phyloP scores from a whole-genome alignment of 2,329 filamentous ascomycete genomes.

The Falciphora oryzae region DNA sequence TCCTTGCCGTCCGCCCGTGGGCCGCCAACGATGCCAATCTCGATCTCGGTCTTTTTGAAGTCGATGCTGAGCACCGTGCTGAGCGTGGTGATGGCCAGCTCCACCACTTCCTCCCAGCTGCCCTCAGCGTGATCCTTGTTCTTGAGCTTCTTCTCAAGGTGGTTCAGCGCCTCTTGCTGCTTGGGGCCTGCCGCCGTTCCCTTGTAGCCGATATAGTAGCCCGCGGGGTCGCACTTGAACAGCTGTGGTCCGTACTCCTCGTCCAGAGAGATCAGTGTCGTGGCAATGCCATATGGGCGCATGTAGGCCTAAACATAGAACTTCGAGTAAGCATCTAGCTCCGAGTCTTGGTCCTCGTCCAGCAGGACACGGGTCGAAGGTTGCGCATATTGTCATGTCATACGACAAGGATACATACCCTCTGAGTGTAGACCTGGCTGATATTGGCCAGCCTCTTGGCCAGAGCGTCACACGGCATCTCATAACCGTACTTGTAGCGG shows the following conservation, averaged over 20 bases:
- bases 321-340: slow-evolving; percentile 24
- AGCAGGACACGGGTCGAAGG: background rate
- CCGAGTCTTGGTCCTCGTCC: background rate
- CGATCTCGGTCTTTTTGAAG: slow-evolving; percentile 99
- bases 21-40: slow-evolving; percentile 94
- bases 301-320: slow-evolving; percentile 68
- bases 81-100: slow-evolving; percentile 90
- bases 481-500: slow-evolving; percentile 97
- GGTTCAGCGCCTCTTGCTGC: slow-evolving; percentile 97
- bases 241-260: slow-evolving; percentile 88
- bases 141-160: slow-evolving; percentile 99
- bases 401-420: slow-evolving; percentile 47
- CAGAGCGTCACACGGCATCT: slow-evolving; percentile 97
- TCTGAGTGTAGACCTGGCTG: slow-evolving; percentile 97
- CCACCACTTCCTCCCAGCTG: slow-evolving; percentile 94
- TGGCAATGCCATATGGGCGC: slow-evolving; percentile 93
- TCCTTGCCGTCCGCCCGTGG: slow-evolving; percentile 77
- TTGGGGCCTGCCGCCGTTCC: slow-evolving; percentile 95
- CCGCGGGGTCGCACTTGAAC: slow-evolving; percentile 97
- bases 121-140: slow-evolving; percentile 95
- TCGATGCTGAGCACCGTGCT: slow-evolving; percentile 97
- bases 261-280: slow-evolving; percentile 90
- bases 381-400: background rate
- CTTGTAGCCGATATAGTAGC: slow-evolving; percentile 98
- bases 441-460: slow-evolving; percentile 98